Percentiles rank a stretch among this genome's conserved stretches.
Conservation (phyloP, 768 basidiomycete genomes). For the Russula vinacea region DNA sequence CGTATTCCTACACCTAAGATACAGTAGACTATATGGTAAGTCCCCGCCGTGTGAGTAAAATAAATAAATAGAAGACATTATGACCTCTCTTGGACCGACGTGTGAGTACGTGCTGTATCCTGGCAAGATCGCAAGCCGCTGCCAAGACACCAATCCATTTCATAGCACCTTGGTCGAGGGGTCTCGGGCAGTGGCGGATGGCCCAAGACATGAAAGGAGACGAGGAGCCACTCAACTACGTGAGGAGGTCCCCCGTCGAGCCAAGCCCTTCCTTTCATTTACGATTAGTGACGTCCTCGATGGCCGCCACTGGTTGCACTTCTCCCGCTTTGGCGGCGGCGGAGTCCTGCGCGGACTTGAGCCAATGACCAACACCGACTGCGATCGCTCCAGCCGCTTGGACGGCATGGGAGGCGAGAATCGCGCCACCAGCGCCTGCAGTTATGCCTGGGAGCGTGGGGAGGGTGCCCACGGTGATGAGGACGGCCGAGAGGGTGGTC, state of each 20-base stretch:
- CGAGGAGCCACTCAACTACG: background rate
- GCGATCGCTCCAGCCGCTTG: conserved; percentile 80
- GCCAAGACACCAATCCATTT: background rate
- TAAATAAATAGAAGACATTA: background rate
- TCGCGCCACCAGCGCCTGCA: conserved; percentile 66
- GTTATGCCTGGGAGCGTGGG: conserved; percentile 68
- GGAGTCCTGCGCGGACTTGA: conserved; percentile 48
- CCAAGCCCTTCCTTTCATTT: background rate
- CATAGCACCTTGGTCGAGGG: conserved; percentile 6
- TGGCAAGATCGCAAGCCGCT: background rate
- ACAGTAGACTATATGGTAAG: background rate
- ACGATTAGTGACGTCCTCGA: conserved; percentile 11
- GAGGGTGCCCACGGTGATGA: conserved; percentile 74
- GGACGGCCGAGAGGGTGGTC: conserved; percentile 70
- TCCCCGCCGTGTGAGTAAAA: background rate
- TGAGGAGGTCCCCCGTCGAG: background rate
- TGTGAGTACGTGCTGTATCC: background rate
- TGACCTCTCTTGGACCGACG: background rate
- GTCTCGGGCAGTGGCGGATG: background rate
- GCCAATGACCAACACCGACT: conserved; percentile 61
- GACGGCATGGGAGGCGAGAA: conserved; percentile 68
- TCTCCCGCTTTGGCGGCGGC: conserved; percentile 9
- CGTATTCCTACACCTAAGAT: background rate
- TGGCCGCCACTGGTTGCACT: conserved; percentile 11
- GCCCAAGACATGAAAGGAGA: background rate